phyloP scores from a whole-genome alignment of 2,329 filamentous ascomycete genomes.

The Neonectria magnoliae region DNA sequence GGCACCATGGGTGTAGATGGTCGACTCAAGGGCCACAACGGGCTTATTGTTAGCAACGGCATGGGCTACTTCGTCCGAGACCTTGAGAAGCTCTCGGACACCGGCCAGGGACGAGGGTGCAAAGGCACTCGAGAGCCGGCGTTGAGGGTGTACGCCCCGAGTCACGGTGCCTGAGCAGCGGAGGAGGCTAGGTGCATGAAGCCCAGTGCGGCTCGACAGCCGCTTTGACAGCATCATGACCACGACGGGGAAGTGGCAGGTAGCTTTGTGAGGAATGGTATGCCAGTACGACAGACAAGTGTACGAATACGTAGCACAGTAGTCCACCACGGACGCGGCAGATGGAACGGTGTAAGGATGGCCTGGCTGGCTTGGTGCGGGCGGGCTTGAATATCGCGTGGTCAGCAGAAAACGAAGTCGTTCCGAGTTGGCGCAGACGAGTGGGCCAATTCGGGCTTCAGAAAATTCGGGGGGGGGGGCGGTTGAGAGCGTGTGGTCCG shows the following conservation, averaged over 20 bases:
- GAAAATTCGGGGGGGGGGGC: conserved; percentile 4
- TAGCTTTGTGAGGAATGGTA: background rate
- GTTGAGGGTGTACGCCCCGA: conserved; percentile 29
- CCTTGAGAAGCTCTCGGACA: conserved; percentile 64
- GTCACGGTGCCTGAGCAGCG: conserved; percentile 29
- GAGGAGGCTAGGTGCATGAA: conserved; percentile 32
- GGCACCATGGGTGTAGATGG: conserved; percentile 95
- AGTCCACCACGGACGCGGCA: background rate
- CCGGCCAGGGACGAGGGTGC: conserved; percentile 36
- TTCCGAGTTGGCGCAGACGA: background rate
- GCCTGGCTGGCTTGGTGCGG: conserved; percentile 5
- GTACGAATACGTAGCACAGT: background rate
- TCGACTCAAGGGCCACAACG: conserved; percentile 92
- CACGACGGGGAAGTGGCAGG: conserved; percentile 2
- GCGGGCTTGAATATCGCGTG: conserved; percentile 11
- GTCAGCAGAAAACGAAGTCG: conserved; percentile 6
- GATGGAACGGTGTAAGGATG: conserved; percentile 5
- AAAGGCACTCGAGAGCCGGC: conserved; percentile 35
- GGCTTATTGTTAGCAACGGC: conserved; percentile 80
- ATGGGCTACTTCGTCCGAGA: conserved; percentile 85
- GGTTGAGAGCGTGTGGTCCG: background rate
- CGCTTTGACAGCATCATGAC: conserved; percentile 28
- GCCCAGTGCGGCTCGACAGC: conserved; percentile 33
- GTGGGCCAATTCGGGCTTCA: background rate
- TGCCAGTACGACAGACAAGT: too few species aligned